Conservation (phyloP, 192 early-diverging fungal species). For the Lobulomyces angularis region DNA sequence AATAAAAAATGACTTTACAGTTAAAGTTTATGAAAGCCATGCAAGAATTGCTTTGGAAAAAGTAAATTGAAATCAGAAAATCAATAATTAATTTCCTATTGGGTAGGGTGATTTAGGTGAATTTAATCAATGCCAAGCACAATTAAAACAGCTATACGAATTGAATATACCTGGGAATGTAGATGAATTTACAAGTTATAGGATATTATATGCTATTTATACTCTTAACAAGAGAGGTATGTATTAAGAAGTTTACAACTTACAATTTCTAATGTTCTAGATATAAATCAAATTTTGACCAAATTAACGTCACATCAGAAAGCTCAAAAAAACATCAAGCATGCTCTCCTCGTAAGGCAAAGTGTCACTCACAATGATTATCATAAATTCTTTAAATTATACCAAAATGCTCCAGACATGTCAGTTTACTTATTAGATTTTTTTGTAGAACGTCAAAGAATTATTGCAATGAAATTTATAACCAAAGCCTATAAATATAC, state of each 20-base stretch:
- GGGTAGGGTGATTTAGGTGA: conserved; percentile 81
- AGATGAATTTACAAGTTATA: conserved; percentile 88
- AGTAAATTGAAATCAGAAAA: conserved; percentile 17
- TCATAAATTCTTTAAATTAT: conserved; percentile 70
- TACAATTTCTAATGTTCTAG: conserved; percentile 19
- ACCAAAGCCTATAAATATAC: conserved; percentile 65
- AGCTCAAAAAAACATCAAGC: conserved; percentile 45
- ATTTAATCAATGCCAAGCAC: conserved; percentile 95
- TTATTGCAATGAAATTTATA: conserved; percentile 60
- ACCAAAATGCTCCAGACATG: conserved; percentile 70
- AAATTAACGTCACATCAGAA: conserved; percentile 60
- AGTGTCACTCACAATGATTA: conserved; percentile 75
- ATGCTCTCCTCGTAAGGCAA: conserved; percentile 75
- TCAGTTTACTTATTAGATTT: conserved; percentile 82
- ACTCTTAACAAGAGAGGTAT: conserved; percentile 74
- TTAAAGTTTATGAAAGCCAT: conserved; percentile 87
- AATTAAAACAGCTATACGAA: conserved; percentile 78
- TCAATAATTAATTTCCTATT: neutral
- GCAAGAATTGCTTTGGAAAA: conserved; percentile 92
- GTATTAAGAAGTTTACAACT: neutral
- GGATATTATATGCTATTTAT: conserved; percentile 81
- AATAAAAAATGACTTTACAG: conserved; percentile 87
- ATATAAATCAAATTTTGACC: conserved; percentile 66
- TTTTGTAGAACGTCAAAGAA: conserved; percentile 77
- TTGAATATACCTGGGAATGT: conserved; percentile 55